These are phyloP conservation scores for Dioszegia hungarica DNA, from an alignment of 768 basidiomycete genomes.

Conservation along the genomic window DNA sequence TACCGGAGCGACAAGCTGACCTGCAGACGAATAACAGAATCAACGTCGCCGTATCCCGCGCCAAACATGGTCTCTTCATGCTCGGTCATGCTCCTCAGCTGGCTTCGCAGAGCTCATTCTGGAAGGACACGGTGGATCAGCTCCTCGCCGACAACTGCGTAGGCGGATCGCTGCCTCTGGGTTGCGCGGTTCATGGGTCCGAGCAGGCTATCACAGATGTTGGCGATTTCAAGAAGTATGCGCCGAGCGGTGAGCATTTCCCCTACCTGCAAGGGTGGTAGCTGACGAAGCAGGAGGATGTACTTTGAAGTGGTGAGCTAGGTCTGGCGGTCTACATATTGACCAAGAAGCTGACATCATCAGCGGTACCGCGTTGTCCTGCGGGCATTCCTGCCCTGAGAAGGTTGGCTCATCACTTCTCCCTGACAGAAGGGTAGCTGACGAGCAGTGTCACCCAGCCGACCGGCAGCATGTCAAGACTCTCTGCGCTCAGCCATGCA, in stretches of 20 bases:
- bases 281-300: conserved; percentile 9
- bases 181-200: conserved; percentile 7
- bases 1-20: no score
- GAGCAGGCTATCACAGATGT: background rate
- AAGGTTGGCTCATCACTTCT: conserved; percentile 26
- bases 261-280: background rate
- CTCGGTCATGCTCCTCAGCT: conserved; percentile 57
- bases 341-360: background rate
- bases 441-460: conserved; percentile 7
- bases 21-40: conserved; percentile 23
- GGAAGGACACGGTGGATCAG: conserved; percentile 4
- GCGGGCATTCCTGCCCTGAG: conserved; percentile 12
- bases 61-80: conserved; percentile 68
- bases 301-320: background rate
- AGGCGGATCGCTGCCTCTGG: conserved; percentile 7
- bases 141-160: background rate
- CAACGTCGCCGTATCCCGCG: conserved; percentile 66
- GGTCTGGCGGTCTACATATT: no score
- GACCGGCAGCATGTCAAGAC: background rate
- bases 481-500: conserved; percentile 52
- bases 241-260: conserved; percentile 13
- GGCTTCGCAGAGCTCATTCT: conserved; percentile 9
- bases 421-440: background rate
- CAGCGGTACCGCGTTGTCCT: conserved; percentile 6
- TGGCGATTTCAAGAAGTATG: conserved; percentile 2